Conservation (phyloP, 192 early-diverging fungal species). For the Spizellomyces punctatus region DNA sequence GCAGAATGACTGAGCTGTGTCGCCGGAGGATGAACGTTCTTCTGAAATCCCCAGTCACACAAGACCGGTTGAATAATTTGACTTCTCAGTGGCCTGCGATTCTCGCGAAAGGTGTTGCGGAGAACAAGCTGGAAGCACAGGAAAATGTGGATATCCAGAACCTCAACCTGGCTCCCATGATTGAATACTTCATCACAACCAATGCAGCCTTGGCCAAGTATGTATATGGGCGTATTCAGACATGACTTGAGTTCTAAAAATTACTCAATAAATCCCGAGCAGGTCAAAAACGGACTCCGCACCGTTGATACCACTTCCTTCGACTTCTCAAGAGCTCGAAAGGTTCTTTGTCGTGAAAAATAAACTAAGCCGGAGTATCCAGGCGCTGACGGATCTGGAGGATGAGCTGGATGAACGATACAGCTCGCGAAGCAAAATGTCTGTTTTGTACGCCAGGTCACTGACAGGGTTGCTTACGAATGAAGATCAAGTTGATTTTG, state of each 20-base stretch:
- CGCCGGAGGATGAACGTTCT: constrained; percentile 32
- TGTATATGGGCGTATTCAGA: no score
- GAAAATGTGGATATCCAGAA: constrained; percentile 2
- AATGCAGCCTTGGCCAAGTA: neutral
- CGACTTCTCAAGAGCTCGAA: neutral
- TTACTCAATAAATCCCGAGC: no score
- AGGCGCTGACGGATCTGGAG: neutral
- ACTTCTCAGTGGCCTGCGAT: constrained; percentile 33
- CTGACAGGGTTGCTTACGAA: constrained; percentile 14
- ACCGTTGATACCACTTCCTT: constrained; percentile 5
- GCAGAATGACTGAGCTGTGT: constrained; percentile 19
- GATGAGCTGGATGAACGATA: constrained; percentile 14
- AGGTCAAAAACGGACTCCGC: neutral
- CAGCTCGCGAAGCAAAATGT: constrained; percentile 36
- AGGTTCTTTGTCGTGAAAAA: constrained; percentile 2
- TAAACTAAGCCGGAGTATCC: no score
- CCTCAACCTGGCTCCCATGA: constrained; percentile 2
- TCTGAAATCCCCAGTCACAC: neutral
- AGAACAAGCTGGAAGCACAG: constrained; percentile 15
- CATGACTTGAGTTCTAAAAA: no score
- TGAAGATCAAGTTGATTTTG: neutral
- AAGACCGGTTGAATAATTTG: constrained; percentile 30
- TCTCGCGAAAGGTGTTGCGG: constrained; percentile 15
- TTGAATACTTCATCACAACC: constrained; percentile 19
- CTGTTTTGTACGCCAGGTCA: constrained; percentile 30